Evolutionary conservation across 345 rosid genomes (phyloP), one percentile per base, ranked within the genome.

Genomic region (Brassica cretica): DNA sequence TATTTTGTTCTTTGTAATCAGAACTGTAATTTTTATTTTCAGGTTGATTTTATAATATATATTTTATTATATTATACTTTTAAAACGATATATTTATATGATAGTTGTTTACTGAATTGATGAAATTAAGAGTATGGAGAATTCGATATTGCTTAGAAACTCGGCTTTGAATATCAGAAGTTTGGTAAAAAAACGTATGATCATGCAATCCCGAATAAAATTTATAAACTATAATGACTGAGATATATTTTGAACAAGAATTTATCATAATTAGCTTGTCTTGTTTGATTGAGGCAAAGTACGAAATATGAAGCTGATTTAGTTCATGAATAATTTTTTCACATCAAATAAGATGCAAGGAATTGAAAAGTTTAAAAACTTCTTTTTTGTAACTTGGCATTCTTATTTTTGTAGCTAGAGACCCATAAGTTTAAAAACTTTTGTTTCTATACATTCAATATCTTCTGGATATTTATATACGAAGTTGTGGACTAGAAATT

Each of bases 401-500:
- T 27, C 30, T 27, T 27, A 27, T 27, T 27, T 27, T 27, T 27
- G 30, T 27, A 27, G 30, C 30, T 27, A 27, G 30, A 27, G 30
- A 27, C 30, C 30, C 30, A 27, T 27, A 27, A 71, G 66, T 72
- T 44, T 30, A 24, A 5, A 12, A 64, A 59, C 33, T 63, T 44
- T 66, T 44, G 39, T n/a, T 72, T 66, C 16, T 77, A 35, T 46
- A 74, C 56, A 27, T 53, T 53, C 16, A 49, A 73, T 37, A 49
- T 44, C 3, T 41, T 68, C 39, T 51, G 51, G 37, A 67, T 33
- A 33, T 33, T 29, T 73, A 33, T 58, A 68, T 44, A 78, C 41
- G 35, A 68, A 18, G 67, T 35, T 49, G 74, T 73, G 82, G 70
- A 79, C 66, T 72, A 12, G 24, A 73, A 3, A 5, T 35, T 61